These are phyloP conservation scores for Cryptococcus sp. DNA, from an alignment of 1,284 basidiomycete species.

Conservation along the genomic window DNA sequence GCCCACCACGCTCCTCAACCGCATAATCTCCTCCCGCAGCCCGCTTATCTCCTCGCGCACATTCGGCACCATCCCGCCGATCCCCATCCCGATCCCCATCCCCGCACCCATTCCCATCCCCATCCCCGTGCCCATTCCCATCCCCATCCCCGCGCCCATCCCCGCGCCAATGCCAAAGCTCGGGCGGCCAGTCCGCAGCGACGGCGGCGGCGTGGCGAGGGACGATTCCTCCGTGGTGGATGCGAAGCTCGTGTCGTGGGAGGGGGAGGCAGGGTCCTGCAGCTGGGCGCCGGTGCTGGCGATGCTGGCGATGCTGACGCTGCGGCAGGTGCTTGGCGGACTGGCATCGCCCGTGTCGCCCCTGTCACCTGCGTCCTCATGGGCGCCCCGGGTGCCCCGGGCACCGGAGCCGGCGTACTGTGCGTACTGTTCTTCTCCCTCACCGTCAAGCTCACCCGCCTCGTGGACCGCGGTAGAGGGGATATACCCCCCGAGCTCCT, in stretches of 20 bases:
- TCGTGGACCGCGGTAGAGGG: not conserved
- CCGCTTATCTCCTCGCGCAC: constrained; percentile 32
- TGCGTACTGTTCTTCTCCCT: not conserved
- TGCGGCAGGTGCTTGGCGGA: too few species aligned
- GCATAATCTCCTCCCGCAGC: constrained; percentile 34
- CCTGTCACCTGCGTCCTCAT: too few species aligned
- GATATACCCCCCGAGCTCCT: not conserved
- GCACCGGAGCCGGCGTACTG: not conserved
- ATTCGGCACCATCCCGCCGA: constrained; percentile 10
- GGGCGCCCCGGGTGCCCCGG: too few species aligned
- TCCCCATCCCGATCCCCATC: not conserved
- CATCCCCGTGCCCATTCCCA: too few species aligned
- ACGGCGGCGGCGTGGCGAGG: not conserved
- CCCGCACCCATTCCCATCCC: not conserved
- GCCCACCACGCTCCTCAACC: constrained; percentile 35
- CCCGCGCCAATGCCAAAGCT: not conserved
- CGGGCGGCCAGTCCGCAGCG: not conserved
- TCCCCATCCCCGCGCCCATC: too few species aligned
- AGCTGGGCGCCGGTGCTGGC: too few species aligned
- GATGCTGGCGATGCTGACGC: too few species aligned
- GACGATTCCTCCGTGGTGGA: constrained; percentile 1
- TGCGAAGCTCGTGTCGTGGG: not conserved
- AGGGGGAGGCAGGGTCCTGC: too few species aligned
- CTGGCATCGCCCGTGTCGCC: too few species aligned
- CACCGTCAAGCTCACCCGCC: constrained; percentile 1